Percentiles rank a stretch among this genome's conserved stretches.
These are phyloP conservation scores for Neurospora intermedia DNA, from an alignment of 495 filamentous ascomycete species.

Conservation along the genomic window DNA sequence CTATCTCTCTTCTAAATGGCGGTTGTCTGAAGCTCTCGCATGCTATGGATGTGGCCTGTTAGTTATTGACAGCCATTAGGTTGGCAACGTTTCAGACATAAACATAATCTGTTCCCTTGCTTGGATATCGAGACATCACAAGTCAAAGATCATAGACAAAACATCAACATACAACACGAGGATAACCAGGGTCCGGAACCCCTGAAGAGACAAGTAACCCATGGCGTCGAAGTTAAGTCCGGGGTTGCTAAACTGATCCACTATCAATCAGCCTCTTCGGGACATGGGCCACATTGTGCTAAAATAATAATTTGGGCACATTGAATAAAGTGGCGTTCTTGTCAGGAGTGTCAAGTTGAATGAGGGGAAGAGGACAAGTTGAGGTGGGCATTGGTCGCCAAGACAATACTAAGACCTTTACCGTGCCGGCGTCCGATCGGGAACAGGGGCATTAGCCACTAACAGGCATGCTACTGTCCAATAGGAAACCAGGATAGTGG, in stretches of 20 bases:
- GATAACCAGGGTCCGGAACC: neutral
- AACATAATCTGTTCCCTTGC: neutral
- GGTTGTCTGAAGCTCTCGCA: neutral
- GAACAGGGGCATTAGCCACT: neutral
- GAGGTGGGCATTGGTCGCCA: neutral
- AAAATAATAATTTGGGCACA: neutral
- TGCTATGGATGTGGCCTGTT: neutral
- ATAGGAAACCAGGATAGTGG: neutral
- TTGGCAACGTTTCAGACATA: neutral
- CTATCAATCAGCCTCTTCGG: neutral
- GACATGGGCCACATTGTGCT: neutral
- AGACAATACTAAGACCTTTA: neutral
- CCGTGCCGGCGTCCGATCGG: neutral
- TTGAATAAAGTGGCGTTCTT: neutral
- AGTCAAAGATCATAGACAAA: neutral
- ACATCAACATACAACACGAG: neutral
- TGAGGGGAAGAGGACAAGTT: neutral
- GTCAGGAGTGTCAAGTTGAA: neutral
- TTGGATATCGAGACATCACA: neutral
- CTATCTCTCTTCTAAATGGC: neutral
- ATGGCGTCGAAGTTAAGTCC: neutral
- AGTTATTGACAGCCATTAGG: neutral
- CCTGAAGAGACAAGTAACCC: neutral
- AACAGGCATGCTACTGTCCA: neutral
- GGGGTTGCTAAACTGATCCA: neutral